Base-by-base conservation (phyloP, 805 yeast genomes). In the Candida suzukii region DNA sequence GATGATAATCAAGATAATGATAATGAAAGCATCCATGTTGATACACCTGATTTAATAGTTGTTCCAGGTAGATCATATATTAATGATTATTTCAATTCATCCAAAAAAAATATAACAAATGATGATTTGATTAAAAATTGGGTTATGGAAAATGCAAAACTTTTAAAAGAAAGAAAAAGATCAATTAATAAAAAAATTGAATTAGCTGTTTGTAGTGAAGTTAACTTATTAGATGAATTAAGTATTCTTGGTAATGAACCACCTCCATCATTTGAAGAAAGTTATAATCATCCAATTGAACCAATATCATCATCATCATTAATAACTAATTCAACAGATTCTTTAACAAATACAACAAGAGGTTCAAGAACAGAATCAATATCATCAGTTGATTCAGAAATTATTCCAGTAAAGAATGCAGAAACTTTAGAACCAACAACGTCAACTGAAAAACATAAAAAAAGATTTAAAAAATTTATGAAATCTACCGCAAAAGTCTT, bases 181-280 rank as follows among this genome's bases (percentile, higher is more conserved):
- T 35, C 6, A 2, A 27, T 27, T 7, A 43, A 43, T 34, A 41
- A 40, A 19, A 50, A 44, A 37, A 51, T 58, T 14, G 61, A 57
- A 38, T 46, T 58, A 19, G 42, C 51, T 14, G 35, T 58, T 37
- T 45, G 51, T 4, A 45, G 50, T 2, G 40, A 47, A 12, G 41
- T 58, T 8, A 46, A 39, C 2, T 25, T 58, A 2, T 38, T 56
- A 4, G 46, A 46, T 37, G 33, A 41, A 18, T 51, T 49, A 37
- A 49, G 55, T 42, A 35, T 38, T n/a, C 28, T 38, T 21, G 63
- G 59, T 10, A 46, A 46, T 22, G 28, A 36, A 26, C 51, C 54
- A 11, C 56, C 56, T 5, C 56, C 56, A 8, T n/a, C 39, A 17
- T 51, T 21, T 17, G n/a, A 21, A 8, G 19, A 8, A 3, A 10